phyloP scores from a whole-genome alignment of 2,329 filamentous ascomycete genomes.

The Aspergillus carbonarius region DNA sequence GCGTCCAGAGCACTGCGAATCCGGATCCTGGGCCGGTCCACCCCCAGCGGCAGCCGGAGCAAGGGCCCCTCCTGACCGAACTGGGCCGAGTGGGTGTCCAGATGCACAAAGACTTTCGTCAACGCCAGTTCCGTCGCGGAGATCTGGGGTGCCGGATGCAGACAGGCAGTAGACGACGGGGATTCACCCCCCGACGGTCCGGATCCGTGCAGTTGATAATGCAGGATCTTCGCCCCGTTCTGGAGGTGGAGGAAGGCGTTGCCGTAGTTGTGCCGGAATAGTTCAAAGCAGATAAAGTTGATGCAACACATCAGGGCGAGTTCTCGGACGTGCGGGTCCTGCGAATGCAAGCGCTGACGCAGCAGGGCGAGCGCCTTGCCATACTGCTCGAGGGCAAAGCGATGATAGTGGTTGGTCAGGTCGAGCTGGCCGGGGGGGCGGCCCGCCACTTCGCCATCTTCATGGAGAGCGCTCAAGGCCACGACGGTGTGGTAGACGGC shows the following conservation, averaged over 20 bases:
- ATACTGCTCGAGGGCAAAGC: constrained; percentile 12
- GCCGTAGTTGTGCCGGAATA: constrained; percentile 3
- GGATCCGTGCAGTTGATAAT: background rate
- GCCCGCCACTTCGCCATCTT: background rate
- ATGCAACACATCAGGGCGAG: constrained; percentile 9
- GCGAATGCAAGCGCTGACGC: background rate
- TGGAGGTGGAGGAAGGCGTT: constrained; percentile 6
- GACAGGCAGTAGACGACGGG: too few species aligned
- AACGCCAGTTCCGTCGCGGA: background rate
- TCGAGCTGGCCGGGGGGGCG: background rate
- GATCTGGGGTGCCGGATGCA: background rate
- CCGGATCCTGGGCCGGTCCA: background rate
- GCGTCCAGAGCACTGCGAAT: background rate
- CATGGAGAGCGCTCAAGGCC: constrained; percentile 7
- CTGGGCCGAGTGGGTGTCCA: background rate
- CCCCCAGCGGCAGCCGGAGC: too few species aligned
- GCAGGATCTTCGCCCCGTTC: constrained; percentile 1
- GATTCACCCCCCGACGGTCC: background rate
- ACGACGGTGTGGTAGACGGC: constrained; percentile 11
- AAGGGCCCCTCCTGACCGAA: background rate
- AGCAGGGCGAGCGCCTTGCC: background rate
- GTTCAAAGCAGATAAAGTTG: constrained; percentile 4
- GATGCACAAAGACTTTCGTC: background rate
- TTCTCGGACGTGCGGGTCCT: constrained; percentile 7
- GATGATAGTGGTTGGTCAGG: background rate